Evolutionary conservation across 768 basidiomycete species (phyloP).

Genomic region (Russula sp.): DNA sequence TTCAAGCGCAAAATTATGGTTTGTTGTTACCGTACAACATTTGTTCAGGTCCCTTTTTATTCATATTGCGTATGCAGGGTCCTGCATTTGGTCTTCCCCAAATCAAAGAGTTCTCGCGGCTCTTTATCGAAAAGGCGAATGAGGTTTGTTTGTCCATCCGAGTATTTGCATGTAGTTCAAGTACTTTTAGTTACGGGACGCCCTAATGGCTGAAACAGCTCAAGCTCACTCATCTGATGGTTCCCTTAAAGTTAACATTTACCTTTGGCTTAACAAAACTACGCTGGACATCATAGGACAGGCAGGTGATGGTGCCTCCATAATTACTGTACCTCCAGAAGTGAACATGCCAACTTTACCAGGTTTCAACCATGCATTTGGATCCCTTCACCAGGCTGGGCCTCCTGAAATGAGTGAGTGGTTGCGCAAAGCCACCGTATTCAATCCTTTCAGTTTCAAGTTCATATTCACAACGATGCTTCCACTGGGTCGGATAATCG

Average conservation of each 20-base stretch:
- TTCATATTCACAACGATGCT: conserved; percentile 12
- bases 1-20: conserved; percentile 25
- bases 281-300: conserved; percentile 25
- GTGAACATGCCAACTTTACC: not conserved
- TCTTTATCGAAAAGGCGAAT: conserved; percentile 27
- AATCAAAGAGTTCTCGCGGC: conserved; percentile 16
- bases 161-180: not conserved
- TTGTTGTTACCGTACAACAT: not conserved
- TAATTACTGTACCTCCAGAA: not conserved
- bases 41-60: not conserved
- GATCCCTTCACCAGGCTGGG: conserved; percentile 7
- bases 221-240: conserved; percentile 13
- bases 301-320: conserved; percentile 10
- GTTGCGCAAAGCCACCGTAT: conserved; percentile 13
- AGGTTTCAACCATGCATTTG: conserved; percentile 28
- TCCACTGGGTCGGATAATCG: conserved; percentile 18
- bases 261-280: conserved; percentile 22
- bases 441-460: conserved; percentile 19
- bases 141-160: conserved; percentile 14
- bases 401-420: conserved; percentile 17
- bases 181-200: conserved; percentile 17
- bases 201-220: not conserved
- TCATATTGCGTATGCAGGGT: conserved; percentile 11
- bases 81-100: conserved; percentile 26
- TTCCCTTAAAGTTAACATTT: conserved; percentile 8